These are phyloP conservation scores for Acer negundo DNA, from an alignment of 345 rosid genomes.

Conservation along the genomic window DNA sequence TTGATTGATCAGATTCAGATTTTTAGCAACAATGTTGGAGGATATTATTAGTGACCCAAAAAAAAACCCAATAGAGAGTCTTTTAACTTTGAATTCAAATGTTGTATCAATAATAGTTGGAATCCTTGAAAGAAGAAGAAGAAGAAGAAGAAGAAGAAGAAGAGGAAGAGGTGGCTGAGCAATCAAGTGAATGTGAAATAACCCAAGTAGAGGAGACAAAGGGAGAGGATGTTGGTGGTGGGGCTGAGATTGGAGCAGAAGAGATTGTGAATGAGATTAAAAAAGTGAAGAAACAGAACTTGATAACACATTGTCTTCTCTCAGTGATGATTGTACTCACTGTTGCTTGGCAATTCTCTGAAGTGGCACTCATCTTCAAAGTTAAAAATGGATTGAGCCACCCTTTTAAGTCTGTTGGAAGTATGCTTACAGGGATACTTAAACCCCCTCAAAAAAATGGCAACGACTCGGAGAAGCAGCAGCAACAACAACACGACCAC, in stretches of 20 bases:
- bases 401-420: slow-evolving; percentile 61
- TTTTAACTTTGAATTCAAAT: background rate
- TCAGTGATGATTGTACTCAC: slow-evolving; percentile 69
- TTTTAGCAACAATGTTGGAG: background rate
- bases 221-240: background rate
- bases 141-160: slow-evolving; percentile 13
- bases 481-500: background rate
- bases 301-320: slow-evolving; percentile 65
- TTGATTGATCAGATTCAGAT: background rate
- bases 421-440: slow-evolving; percentile 47
- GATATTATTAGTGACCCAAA: background rate
- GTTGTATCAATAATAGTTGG: slow-evolving; percentile 41
- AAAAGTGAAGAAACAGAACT: slow-evolving; percentile 66
- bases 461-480: slow-evolving; percentile 12
- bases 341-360: slow-evolving; percentile 75
- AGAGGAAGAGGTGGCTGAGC: background rate
- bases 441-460: slow-evolving; percentile 15
- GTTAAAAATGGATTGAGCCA: slow-evolving; percentile 59
- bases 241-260: slow-evolving; percentile 26
- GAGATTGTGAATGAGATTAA: slow-evolving; percentile 64
- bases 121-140: slow-evolving; percentile 36
- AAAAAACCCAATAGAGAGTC: background rate
- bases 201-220: background rate
- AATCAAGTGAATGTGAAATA: slow-evolving; percentile 1
- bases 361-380: slow-evolving; percentile 60